Base-by-base conservation (phyloP, 2,329 filamentous ascomycete species). In the Xylaria polymorpha region DNA sequence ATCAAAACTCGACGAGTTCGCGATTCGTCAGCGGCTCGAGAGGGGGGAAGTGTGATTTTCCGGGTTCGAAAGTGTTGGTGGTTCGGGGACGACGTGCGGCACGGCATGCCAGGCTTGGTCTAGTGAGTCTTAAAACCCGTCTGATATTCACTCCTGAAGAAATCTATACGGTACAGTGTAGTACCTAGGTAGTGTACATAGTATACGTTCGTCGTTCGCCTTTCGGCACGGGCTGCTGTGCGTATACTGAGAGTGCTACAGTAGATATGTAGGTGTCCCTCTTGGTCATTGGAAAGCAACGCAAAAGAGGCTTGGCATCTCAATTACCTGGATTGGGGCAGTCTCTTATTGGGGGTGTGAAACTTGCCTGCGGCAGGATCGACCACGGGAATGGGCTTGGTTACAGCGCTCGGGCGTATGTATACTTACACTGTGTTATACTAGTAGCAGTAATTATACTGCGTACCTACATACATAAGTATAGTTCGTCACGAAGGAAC, bases 291-390 rank as follows among this genome's bases (percentile, higher is more conserved):
- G 20, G 43, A 29, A 22, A n/a, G 4, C 44, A 22, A n/a, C 44
- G 44, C 58, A 56, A 64, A 44, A 43, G 55, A 51, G 14, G 22
- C 66, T 64, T 65, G 60, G 56, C 61, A 60, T 46, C 41, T 41
- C 35, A 7, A 37, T 37, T 15, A 66, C 46, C 61, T 55, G 41
- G 66, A 39, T 61, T 51, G 41, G 20, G 32, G 53, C 58, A 22
- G 61, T 56, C 50, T 53, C 56, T 25, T 22, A 56, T 66, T 56
- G 53, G 60, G 60, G 51, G 61, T 44, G 29, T 70, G 64, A 70
- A 70, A 70, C 68, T 62, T 44, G 61, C 64, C 61, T 70, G 64
- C 61, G 15, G 68, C 68, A 62, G 8, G 64, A 70, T 70, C 51
- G 48, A 53, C 68, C 68, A 41, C 56, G 56, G 64, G 64, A 62